Evolutionary conservation across 257 asterid species (phyloP), one percentile per base, ranked within the genome.

Genomic region (Scutellaria baicalensis): DNA sequence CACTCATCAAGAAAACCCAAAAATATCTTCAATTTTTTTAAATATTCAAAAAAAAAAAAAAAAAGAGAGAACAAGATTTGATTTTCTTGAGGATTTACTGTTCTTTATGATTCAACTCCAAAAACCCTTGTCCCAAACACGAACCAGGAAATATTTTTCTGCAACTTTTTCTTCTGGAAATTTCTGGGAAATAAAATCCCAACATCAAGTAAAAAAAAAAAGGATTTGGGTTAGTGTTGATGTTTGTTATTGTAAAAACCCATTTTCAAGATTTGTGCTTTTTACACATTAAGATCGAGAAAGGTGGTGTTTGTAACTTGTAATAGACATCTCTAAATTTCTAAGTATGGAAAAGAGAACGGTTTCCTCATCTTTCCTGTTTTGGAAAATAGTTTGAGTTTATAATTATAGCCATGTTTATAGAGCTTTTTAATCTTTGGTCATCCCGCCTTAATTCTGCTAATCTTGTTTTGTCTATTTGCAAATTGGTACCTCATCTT

Each of bases 381-480:
- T 74, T 62, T 3, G 89, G 83, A 70, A 81, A 71, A 59, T 76
- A 77, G 56, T 42, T 74, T 63, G 39, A 8, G 44, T 68, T 59
- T 47, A 33, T 44, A 66, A 5, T 59, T 47, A 33, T 44, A 66
- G 33, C 33, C 33, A 27, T 27, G 33, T 27, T 27, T 27, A 69
- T 58, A 35, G 76, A 35, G 59, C 56, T 55, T 75, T 75, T 44
- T 72, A 70, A 66, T 76, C 74, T 14, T 18, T 43, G 3, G 64
- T 83, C 74, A 80, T 83, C 89, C 89, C 89, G 89, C 94, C 89
- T 80, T 88, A 83, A 85, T 71, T 64, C 51, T 49, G 38, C 39
- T 75, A 69, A 75, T 61, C 62, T 71, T 65, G 2, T 23, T 27
- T 65, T 42, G 1, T 38, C 5, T 60, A 76, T 73, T 76, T 61